phyloP scores from a whole-genome alignment of 2,329 filamentous ascomycete species.

The Alternaria triticimaculans region DNA sequence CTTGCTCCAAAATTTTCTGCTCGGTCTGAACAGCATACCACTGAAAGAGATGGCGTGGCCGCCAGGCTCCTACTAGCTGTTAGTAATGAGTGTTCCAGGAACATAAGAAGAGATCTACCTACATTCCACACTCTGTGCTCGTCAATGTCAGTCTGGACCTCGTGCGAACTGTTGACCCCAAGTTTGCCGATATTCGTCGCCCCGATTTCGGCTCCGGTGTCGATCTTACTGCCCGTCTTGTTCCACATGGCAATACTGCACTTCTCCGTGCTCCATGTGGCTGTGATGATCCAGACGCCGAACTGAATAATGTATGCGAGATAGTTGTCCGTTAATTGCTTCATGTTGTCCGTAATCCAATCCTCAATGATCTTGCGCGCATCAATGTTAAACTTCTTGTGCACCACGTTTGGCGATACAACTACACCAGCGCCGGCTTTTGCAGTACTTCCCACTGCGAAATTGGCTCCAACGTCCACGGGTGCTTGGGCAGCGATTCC shows the following conservation, averaged over 20 bases:
- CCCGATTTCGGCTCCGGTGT: background rate
- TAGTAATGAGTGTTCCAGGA: background rate
- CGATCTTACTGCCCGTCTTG: background rate
- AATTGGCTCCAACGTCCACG: background rate
- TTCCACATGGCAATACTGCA: background rate
- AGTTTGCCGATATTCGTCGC: background rate
- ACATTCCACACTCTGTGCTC: background rate
- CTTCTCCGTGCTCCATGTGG: background rate
- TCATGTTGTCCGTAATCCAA: background rate
- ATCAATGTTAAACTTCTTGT: background rate
- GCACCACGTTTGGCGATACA: background rate
- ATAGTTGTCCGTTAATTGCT: background rate
- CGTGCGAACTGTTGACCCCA: background rate
- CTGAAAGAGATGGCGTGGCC: background rate
- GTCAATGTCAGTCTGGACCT: background rate
- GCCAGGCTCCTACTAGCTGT: background rate
- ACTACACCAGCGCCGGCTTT: background rate
- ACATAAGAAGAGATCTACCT: background rate
- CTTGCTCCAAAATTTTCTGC: background rate
- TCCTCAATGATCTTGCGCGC: background rate
- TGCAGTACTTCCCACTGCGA: background rate
- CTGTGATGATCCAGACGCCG: background rate
- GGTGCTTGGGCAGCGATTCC: background rate
- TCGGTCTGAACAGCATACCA: background rate
- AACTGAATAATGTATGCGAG: background rate